Conservation (phyloP, 2,329 filamentous ascomycete genomes). For the Aspergillus hortae region DNA sequence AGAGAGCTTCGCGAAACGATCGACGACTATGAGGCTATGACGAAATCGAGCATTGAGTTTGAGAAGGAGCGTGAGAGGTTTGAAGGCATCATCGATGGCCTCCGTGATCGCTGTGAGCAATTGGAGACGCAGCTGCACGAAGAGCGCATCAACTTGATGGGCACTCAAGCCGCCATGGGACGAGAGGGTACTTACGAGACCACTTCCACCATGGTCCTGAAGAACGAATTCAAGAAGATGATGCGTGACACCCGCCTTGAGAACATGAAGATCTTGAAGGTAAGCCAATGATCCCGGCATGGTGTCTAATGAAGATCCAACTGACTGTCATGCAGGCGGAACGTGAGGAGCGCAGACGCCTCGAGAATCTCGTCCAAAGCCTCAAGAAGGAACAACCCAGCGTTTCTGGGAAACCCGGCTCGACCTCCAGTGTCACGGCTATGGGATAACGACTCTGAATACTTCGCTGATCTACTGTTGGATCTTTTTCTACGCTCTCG, state of each 20-base stretch:
- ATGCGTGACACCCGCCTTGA: conserved; percentile 69
- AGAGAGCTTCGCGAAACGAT: conserved; percentile 65
- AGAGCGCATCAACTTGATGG: conserved; percentile 64
- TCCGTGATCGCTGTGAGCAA: conserved; percentile 61
- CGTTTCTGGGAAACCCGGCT: conserved; percentile 28
- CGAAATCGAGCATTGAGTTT: conserved; percentile 65
- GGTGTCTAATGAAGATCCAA: not conserved
- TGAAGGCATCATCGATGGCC: conserved; percentile 60
- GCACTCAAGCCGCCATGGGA: conserved; percentile 49
- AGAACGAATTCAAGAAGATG: conserved; percentile 77
- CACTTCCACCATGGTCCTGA: conserved; percentile 66
- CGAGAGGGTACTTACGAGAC: conserved; percentile 47
- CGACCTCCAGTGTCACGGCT: conserved; percentile 31
- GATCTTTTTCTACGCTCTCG: not conserved
- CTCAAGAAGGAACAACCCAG: conserved; percentile 41
- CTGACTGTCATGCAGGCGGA: conserved; percentile 52
- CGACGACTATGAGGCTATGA: conserved; percentile 67
- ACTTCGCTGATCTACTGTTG: conserved; percentile 1
- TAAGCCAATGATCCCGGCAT: conserved; percentile 39
- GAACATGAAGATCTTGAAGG: conserved; percentile 61
- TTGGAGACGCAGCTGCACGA: conserved; percentile 64
- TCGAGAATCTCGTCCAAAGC: conserved; percentile 61
- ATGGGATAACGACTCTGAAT: conserved; percentile 29
- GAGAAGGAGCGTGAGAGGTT: conserved; percentile 67
- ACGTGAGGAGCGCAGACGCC: conserved; percentile 65